Evolutionary conservation across 2,329 filamentous ascomycete genomes (phyloP), one percentile per base, ranked within the genome.

Genomic region (Phoma sp.): DNA sequence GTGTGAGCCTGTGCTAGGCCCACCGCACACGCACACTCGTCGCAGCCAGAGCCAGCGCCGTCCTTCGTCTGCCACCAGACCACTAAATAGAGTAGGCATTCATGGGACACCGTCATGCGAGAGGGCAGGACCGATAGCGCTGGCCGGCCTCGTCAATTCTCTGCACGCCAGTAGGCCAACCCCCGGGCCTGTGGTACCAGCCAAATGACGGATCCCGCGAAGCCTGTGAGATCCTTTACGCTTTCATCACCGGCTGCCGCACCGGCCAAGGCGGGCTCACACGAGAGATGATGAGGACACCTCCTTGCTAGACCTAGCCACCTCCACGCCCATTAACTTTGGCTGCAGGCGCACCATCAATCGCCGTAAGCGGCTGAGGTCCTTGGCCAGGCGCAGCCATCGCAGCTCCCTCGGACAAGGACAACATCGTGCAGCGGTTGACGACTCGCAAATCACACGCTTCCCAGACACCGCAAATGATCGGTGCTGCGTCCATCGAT

Each of bases 221-320:
- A 38, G 27, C 24, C 42, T 43, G 40, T 38, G 52, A 55, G 46
- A 58, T 62, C 57, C 60, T 60, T 61, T 61, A 57, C 47, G 52
- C 52, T 44, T 55, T 47, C 64, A 62, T 54, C 56, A 43, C 58
- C 55, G 61, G 45, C 63, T 62, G 57, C 60, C 60, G 63, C 64
- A 63, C 58, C 60, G 55, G 65, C 64, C 64, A 62, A 61, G 63
- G 52, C 63, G 60, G 60, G 35, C 60, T 58, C 59, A 55, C 53
- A 57, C 58, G 48, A 43, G 51, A 47, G 51, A 59, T 53, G 57
- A 60, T 60, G 54, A 62, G 44, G 44, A 62, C 53, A 56, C 57
- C 52, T 57, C 46, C 43, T 43, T 42, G 45, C 51, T 40, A 30
- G 42, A 39, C 30, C 36, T 33, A 46, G 52, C 52, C 36, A 49